These are phyloP conservation scores for Gloeostereum incarnatum DNA, from an alignment of 768 basidiomycete genomes.

Conservation along the genomic window DNA sequence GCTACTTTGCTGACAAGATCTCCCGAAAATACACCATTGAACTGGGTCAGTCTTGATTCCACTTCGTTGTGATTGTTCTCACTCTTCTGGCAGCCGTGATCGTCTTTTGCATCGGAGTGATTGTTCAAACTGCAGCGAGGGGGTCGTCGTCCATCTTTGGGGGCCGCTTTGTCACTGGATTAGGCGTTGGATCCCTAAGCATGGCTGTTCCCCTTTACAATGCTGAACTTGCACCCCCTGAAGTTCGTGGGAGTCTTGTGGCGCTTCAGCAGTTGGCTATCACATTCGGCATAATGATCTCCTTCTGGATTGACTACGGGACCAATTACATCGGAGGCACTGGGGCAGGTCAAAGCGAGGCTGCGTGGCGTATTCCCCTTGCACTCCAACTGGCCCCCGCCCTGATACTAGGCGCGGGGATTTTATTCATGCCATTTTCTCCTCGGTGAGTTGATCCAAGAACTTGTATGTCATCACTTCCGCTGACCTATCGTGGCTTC, in stretches of 20 bases:
- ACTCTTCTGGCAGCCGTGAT: slow-evolving; percentile 30
- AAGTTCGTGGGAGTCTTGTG: slow-evolving; percentile 74
- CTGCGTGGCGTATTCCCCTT: slow-evolving; percentile 71
- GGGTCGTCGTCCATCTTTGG: slow-evolving; percentile 57
- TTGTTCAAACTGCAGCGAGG: slow-evolving; percentile 58
- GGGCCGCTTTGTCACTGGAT: slow-evolving; percentile 71
- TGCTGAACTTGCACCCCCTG: slow-evolving; percentile 62
- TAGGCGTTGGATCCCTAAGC: slow-evolving; percentile 73
- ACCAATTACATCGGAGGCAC: slow-evolving; percentile 64
- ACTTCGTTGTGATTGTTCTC: slow-evolving; percentile 9
- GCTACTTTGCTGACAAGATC: slow-evolving; percentile 59
- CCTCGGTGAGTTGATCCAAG: slow-evolving; percentile 44
- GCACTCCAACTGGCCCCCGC: slow-evolving; percentile 71
- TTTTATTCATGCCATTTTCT: slow-evolving; percentile 73
- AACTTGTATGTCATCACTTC: slow-evolving; percentile 1
- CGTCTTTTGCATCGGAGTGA: slow-evolving; percentile 62
- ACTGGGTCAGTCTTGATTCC: slow-evolving; percentile 26
- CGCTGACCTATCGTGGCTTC: not conserved
- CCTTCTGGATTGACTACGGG: slow-evolving; percentile 46
- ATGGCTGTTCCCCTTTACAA: slow-evolving; percentile 84
- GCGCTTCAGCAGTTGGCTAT: slow-evolving; percentile 79
- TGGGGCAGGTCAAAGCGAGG: slow-evolving; percentile 43
- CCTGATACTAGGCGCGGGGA: slow-evolving; percentile 57
- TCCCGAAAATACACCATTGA: slow-evolving; percentile 69
- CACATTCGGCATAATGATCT: slow-evolving; percentile 70